Base-by-base conservation (phyloP, 2,329 filamentous ascomycete genomes). In the Tolypocladium endophyticum region DNA sequence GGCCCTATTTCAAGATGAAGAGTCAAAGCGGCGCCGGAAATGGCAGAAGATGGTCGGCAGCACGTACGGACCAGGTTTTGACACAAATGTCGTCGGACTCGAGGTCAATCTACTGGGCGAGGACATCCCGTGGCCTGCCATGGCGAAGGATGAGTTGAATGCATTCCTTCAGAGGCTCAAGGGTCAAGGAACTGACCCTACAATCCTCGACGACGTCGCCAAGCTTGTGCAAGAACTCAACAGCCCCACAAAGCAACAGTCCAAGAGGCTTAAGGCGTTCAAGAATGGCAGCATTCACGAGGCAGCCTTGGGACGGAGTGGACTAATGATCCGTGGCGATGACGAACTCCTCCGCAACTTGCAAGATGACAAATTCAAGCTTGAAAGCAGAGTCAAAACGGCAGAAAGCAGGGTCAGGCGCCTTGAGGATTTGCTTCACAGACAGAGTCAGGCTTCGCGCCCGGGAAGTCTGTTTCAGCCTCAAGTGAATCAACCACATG, bases 271-370 rank as follows among this genome's bases (percentile, higher is more conserved):
- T 8, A 96, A 93, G 71, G 92, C 91, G 6, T 97, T 99, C 78
- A 97, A 97, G 71, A 94, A 95, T 69, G 94, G 94, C 20, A 97
- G 94, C 69, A 83, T 97, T 43, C 92, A 97, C 67, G 94, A 97
- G 70, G 87, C 88, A n/a, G 85, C 85, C 3, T 82, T 97, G 62
- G 91, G 91, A n/a, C 86, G 88, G 68, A 95, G 90, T 64, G 93
- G 91, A 1, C 81, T 97, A 12, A 76, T 96, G 67, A 83, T 96
- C 18, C 86, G 90, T 45, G 92, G 90, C n/a, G 89, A 94, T 62
- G 91, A 96, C 67, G 92, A 97, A 63, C 78, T 92, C 62, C 81
- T 89, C 39, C 82, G 81, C 69, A 88, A 79, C 64, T 73, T 97
- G n/a, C 89, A 89, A 70, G 89, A 91, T 20, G 92, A 96, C 61